Evolutionary conservation across 1,139 yeast genomes (phyloP).

Genomic region (Saccharomyces hybrid): DNA sequence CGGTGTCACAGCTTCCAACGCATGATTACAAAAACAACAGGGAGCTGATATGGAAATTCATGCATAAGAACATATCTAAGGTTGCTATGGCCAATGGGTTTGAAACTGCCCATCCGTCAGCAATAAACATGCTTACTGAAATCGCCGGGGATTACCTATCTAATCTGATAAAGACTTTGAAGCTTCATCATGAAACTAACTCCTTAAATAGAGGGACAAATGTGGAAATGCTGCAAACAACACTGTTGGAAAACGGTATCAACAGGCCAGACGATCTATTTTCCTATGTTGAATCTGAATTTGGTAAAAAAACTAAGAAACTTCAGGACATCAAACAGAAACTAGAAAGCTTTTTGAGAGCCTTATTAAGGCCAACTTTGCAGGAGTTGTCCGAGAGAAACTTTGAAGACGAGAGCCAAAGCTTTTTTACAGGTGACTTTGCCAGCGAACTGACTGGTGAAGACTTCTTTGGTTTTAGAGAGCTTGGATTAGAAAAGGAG

Average conservation of each 20-base stretch:
- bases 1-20: conserved; percentile 57
- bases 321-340: conserved; percentile 61
- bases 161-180: conserved; percentile 65
- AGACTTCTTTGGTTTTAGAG: conserved; percentile 95
- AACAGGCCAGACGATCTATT: conserved; percentile 71
- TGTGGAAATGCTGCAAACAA: conserved; percentile 47
- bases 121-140: conserved; percentile 74
- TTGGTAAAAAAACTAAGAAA: conserved; percentile 61
- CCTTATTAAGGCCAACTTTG: conserved; percentile 74
- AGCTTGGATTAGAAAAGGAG: conserved; percentile 88
- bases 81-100: conserved; percentile 91
- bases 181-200: conserved; percentile 59
- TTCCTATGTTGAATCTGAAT: conserved; percentile 65
- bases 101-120: conserved; percentile 72
- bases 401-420: conserved; percentile 87
- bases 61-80: conserved; percentile 67
- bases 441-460: conserved; percentile 80
- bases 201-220: conserved; percentile 41
- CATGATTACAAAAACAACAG: conserved; percentile 53
- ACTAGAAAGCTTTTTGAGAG: conserved; percentile 68
- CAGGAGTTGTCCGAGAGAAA: conserved; percentile 68
- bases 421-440: conserved; percentile 89
- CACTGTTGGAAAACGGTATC: conserved; percentile 79
- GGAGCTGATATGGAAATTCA: conserved; percentile 55
- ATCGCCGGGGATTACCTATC: conserved; percentile 74